Evolutionary conservation across 208 protist species (phyloP), one percentile per base, ranked within the genome.

Genomic region (Acanthamoeba rhysodes): DNA sequence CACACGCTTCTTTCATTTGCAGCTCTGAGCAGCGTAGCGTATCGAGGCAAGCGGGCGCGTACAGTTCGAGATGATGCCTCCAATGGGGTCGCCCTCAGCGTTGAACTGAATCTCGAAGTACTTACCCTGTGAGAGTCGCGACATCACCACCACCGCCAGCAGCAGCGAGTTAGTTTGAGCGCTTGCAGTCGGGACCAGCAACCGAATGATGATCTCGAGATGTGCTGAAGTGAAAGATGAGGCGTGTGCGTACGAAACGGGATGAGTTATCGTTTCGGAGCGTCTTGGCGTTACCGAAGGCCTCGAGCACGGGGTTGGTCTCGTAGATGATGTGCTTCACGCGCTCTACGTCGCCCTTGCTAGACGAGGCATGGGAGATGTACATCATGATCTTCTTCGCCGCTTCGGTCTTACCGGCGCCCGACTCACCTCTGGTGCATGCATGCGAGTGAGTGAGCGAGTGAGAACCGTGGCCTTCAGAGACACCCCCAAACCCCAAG

Each of bases 331-430:
- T 97, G 57, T 98, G 95, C 96, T 99, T 99, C 4, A 99, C 97
- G 41, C 96, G 95, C 95, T 98, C 97, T 96, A 99, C 98, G 80
- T 98, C 98, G 48, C 93, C 96, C 48, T 97, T 97, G 72, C n/a
- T 94, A 9, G 66, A 84, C 45, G 66, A 84, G 68, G 70, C 90
- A 27, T 94, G 90, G 7, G 90, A 94, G 29, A 94, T 94, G 96
- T 99, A 99, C 82, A 98, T 97, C 98, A 99, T 99, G 87, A 99
- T 99, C 76, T 99, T 97, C 96, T 99, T 99, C 27, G 98, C 98
- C 12, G 99, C 98, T 95, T 99, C 99, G 50, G 99, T 99, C 97
- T 99, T 99, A 64, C 99, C 99, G 8, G 99, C 99, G 29, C 99
- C 99, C 24, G 98, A 99, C 96, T 99, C 99, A 48, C 99, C 99